phyloP scores from a whole-genome alignment of 164 flowering plant species.

The Tetrastigma voinierianum region DNA sequence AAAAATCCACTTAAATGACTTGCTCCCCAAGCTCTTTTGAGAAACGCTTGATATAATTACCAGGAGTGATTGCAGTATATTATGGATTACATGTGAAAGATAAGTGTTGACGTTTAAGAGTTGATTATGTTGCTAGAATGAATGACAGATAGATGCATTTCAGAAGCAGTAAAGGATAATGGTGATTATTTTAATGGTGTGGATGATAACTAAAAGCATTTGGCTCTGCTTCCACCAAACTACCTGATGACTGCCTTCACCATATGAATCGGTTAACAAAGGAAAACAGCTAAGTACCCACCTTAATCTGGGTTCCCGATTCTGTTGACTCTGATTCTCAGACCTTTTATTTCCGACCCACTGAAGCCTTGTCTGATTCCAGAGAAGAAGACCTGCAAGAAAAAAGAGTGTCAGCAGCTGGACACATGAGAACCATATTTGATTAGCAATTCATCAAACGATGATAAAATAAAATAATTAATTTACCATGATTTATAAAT shows the following conservation, averaged over 20 bases:
- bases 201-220: not conserved
- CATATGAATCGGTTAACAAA: not conserved
- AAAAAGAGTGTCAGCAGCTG: slow-evolving; percentile 1
- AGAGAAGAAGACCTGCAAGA: slow-evolving; percentile 56
- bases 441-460: not conserved
- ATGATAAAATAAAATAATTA: not conserved
- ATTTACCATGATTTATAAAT: slow-evolving; percentile 74
- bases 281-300: slow-evolving; percentile 13
- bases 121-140: not conserved
- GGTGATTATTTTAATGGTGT: not conserved
- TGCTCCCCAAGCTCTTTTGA: too few species aligned
- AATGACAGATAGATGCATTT: not conserved
- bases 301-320: slow-evolving; percentile 55
- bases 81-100: not conserved
- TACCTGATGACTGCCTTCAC: not conserved
- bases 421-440: not conserved
- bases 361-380: slow-evolving; percentile 66
- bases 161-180: not conserved
- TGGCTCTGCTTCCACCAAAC: not conserved
- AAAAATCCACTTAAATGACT: too few species aligned
- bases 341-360: slow-evolving; percentile 52
- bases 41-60: not conserved
- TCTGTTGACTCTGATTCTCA: slow-evolving; percentile 23
- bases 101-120: not conserved
- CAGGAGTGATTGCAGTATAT: not conserved